Percentiles rank a stretch among this genome's conserved stretches.
phyloP scores from a whole-genome alignment of 78 protist genomes.

The Neovahlkampfia damariscottae region DNA sequence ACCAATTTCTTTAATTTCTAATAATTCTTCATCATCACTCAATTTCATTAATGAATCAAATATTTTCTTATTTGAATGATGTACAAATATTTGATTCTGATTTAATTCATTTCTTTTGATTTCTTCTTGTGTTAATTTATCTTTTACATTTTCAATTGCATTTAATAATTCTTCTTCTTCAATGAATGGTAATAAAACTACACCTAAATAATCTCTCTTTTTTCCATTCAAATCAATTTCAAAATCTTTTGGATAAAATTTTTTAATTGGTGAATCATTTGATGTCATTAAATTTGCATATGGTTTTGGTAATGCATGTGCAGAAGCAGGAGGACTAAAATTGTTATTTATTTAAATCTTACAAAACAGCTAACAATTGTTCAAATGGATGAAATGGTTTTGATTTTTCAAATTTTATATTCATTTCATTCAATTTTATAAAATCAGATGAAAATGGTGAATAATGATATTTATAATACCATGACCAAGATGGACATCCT shows the following conservation, averaged over 20 bases:
- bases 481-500: conserved; percentile 79
- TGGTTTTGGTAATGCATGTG: conserved; percentile 21
- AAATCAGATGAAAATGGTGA: conserved; percentile 70
- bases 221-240: conserved; percentile 49
- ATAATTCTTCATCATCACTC: too few species aligned
- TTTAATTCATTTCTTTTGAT: conserved; percentile 15
- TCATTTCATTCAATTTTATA: neutral
- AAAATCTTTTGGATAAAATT: conserved; percentile 48
- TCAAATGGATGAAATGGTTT: conserved; percentile 72
- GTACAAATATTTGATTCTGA: neutral
- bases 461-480: conserved; percentile 87
- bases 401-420: neutral
- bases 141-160: conserved; percentile 21
- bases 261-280: conserved; percentile 21
- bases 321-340: conserved; percentile 63
- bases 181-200: conserved; percentile 54
- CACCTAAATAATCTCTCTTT: conserved; percentile 34
- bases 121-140: conserved; percentile 22
- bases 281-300: neutral
- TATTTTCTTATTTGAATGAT: neutral
- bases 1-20: too few species aligned
- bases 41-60: too few species aligned
- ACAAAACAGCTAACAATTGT: conserved; percentile 78
- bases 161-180: conserved; percentile 52
- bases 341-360: too few species aligned